These are phyloP conservation scores for Elsinoe ampelina DNA, from an alignment of 2,329 filamentous ascomycete species.

Conservation along the genomic window DNA sequence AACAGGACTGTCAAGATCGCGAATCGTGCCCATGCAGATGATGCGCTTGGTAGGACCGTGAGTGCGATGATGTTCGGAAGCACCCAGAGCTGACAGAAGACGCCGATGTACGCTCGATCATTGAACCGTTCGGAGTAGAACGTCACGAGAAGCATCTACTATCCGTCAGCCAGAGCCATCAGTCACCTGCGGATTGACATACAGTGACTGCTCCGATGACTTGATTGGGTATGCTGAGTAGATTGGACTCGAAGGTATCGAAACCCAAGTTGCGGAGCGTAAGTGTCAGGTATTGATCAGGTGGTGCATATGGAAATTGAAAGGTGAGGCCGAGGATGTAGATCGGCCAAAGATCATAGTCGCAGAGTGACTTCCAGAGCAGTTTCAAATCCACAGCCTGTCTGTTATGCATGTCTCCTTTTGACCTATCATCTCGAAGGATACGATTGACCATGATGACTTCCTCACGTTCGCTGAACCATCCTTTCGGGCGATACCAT, in stretches of 20 bases:
- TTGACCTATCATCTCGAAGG: slow-evolving; percentile 48
- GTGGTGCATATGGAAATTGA: slow-evolving; percentile 45
- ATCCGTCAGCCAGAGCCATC: slow-evolving; percentile 14
- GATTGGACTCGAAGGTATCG: slow-evolving; percentile 51
- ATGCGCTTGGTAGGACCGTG: slow-evolving; percentile 23
- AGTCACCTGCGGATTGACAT: slow-evolving; percentile 18
- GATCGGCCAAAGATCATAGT: slow-evolving; percentile 47
- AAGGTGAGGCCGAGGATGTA: slow-evolving; percentile 46
- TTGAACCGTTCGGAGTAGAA: slow-evolving; percentile 42
- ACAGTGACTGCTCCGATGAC: slow-evolving; percentile 27
- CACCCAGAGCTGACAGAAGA: slow-evolving; percentile 31
- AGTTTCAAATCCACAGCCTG: slow-evolving; percentile 43
- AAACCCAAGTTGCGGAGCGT: slow-evolving; percentile 50
- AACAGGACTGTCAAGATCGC: slow-evolving; percentile 32
- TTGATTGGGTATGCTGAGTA: slow-evolving; percentile 49
- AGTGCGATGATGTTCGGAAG: slow-evolving; percentile 32
- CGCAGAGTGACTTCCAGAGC: slow-evolving; percentile 45
- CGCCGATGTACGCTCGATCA: slow-evolving; percentile 41
- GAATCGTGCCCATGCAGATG: slow-evolving; percentile 32
- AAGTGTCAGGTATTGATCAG: slow-evolving; percentile 49
- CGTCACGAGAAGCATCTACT: slow-evolving; percentile 42
- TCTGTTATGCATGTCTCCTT: slow-evolving; percentile 52
- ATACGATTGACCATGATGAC: slow-evolving; percentile 54
- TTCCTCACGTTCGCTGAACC: slow-evolving; percentile 59
- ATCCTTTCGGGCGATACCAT: slow-evolving; percentile 53